phyloP scores from a whole-genome alignment of 345 rosid genomes.

The Lepidium sativum region DNA sequence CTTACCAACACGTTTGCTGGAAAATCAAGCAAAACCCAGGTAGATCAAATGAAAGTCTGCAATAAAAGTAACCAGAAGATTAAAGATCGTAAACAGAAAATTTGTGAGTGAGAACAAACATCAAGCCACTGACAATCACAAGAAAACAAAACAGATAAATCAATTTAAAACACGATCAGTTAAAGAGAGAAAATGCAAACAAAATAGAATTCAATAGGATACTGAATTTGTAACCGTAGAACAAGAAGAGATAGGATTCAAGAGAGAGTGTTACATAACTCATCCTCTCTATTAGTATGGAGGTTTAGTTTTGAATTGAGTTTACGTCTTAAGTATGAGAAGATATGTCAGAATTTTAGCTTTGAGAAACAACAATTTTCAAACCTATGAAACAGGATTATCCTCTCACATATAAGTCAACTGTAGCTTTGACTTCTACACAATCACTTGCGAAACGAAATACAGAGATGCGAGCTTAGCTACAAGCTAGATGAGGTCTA shows the following conservation, averaged over 20 bases:
- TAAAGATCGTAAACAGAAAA: background rate
- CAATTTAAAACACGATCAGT: background rate
- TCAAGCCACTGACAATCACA: background rate
- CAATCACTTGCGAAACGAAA: background rate
- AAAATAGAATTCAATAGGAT: background rate
- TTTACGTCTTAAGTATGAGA: background rate
- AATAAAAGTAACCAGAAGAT: background rate
- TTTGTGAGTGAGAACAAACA: background rate
- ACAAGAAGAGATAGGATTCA: background rate
- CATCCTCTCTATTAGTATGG: background rate
- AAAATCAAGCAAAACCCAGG: background rate
- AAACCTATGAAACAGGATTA: background rate
- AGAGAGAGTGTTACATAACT: background rate
- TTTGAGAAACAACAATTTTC: background rate
- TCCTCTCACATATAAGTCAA: background rate
- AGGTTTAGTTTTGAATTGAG: background rate
- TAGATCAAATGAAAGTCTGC: background rate
- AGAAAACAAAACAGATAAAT: background rate
- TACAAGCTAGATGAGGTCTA: background rate
- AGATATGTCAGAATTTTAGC: background rate
- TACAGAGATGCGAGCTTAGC: background rate
- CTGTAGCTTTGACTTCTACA: constrained; percentile 8
- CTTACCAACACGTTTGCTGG: background rate
- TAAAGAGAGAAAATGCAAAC: background rate
- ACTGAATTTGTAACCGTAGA: background rate